phyloP scores from a whole-genome alignment of 805 yeast genomes.

The Myxozyma vanderwaltii region DNA sequence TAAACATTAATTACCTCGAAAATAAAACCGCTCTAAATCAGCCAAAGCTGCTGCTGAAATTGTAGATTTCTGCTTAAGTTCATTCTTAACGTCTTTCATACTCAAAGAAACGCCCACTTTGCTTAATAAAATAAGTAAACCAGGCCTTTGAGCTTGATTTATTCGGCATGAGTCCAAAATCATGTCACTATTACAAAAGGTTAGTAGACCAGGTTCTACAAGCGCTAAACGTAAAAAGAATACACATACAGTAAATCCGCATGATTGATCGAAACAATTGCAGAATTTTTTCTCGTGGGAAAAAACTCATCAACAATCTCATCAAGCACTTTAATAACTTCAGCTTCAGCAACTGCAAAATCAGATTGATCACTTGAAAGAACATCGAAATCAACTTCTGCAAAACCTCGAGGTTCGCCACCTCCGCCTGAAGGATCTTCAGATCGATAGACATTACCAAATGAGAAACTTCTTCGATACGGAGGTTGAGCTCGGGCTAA shows the following conservation, averaged over 20 bases:
- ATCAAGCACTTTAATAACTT: slow-evolving; percentile 77
- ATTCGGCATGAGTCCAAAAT: slow-evolving; percentile 81
- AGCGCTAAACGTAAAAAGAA: neutral
- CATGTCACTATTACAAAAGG: slow-evolving; percentile 17
- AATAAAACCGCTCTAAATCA: slow-evolving; percentile 79
- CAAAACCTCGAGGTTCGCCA: slow-evolving; percentile 58
- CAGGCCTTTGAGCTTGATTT: slow-evolving; percentile 68
- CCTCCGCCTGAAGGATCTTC: slow-evolving; percentile 34
- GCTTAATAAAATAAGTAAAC: slow-evolving; percentile 71
- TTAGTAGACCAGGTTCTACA: neutral
- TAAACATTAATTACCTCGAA: slow-evolving; percentile 45
- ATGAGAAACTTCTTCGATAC: slow-evolving; percentile 63
- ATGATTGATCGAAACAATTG: slow-evolving; percentile 73
- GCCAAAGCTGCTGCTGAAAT: slow-evolving; percentile 80
- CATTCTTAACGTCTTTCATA: slow-evolving; percentile 58
- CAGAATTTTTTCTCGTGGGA: slow-evolving; percentile 51
- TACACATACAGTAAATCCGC: slow-evolving; percentile 68
- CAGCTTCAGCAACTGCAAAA: slow-evolving; percentile 75
- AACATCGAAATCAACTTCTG: slow-evolving; percentile 87
- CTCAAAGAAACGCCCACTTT: slow-evolving; percentile 72
- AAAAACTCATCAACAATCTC: slow-evolving; percentile 75
- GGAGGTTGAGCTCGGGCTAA: slow-evolving; percentile 65
- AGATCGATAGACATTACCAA: slow-evolving; percentile 75
- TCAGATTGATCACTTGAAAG: slow-evolving; percentile 54
- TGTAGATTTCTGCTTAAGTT: slow-evolving; percentile 64